Percentiles rank a stretch among this genome's conserved stretches.
Conservation (phyloP, 2,329 filamentous ascomycete genomes). For the Fusarium nematophilum region DNA sequence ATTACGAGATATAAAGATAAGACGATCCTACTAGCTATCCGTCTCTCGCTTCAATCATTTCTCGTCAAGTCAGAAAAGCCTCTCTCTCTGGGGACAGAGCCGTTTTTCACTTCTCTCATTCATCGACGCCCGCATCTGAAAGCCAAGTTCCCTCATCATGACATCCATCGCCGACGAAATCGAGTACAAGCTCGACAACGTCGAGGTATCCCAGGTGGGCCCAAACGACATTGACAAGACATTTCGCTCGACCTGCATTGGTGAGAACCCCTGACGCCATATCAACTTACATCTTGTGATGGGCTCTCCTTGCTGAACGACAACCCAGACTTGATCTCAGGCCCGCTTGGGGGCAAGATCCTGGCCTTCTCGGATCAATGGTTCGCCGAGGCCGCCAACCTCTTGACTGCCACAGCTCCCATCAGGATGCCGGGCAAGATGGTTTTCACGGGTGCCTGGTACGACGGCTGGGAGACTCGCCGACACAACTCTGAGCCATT, state of each 20-base stretch:
- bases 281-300: background rate
- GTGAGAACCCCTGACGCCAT: constrained; percentile 52
- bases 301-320: background rate
- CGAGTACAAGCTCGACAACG: constrained; percentile 67
- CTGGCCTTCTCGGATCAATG: constrained; percentile 75
- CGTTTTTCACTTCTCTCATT: background rate
- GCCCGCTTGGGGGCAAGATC: constrained; percentile 70
- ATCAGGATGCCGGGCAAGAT: constrained; percentile 74
- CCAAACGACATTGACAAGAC: constrained; percentile 69
- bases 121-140: background rate
- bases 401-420: constrained; percentile 72
- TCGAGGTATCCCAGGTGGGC: constrained; percentile 61
- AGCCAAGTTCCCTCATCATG: constrained; percentile 42
- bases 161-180: constrained; percentile 56
- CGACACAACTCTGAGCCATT: constrained; percentile 73
- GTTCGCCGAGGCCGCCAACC: constrained; percentile 74
- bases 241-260: constrained; percentile 71
- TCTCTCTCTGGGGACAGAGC: background rate
- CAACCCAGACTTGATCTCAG: constrained; percentile 68
- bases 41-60: background rate
- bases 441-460: constrained; percentile 77
- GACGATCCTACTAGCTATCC: constrained; percentile 3
- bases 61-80: background rate
- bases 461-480: constrained; percentile 77
- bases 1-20: constrained; percentile 37